Conservation (phyloP, 352 stramenopile species). For the Globisporangium solare region DNA sequence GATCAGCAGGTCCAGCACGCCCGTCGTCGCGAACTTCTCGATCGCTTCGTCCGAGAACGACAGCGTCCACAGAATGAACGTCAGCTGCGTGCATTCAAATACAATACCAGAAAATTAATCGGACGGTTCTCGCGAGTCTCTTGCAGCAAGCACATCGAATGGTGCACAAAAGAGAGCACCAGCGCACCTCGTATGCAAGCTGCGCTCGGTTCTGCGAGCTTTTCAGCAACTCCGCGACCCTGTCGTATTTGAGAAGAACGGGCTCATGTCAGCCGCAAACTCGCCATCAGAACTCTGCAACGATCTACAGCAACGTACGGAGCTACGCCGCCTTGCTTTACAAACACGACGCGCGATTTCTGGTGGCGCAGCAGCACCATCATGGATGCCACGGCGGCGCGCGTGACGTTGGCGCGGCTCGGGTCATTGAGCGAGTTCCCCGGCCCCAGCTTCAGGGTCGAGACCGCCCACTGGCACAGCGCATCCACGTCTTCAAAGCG, state of each 20-base stretch:
- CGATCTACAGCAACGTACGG: slow-evolving; percentile 51
- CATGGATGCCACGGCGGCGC: slow-evolving; percentile 87
- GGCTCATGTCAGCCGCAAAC: slow-evolving; percentile 11
- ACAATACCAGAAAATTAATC: neutral
- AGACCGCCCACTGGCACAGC: slow-evolving; percentile 72
- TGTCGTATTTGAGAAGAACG: neutral
- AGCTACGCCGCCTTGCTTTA: slow-evolving; percentile 86
- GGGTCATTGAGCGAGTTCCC: slow-evolving; percentile 52
- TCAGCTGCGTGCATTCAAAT: slow-evolving; percentile 54
- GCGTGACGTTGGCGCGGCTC: slow-evolving; percentile 68
- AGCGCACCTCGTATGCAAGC: slow-evolving; percentile 91
- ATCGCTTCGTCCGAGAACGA: slow-evolving; percentile 88
- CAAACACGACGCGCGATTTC: slow-evolving; percentile 87
- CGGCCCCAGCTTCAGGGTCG: slow-evolving; percentile 64
- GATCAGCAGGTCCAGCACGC: slow-evolving; percentile 67
- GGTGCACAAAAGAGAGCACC: neutral
- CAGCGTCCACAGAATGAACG: slow-evolving; percentile 96
- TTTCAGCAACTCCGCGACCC: slow-evolving; percentile 68
- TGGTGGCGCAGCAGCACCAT: slow-evolving; percentile 90
- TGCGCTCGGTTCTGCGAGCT: slow-evolving; percentile 87
- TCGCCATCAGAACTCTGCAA: neutral
- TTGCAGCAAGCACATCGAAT: neutral
- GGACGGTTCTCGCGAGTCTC: too few relatives aligned
- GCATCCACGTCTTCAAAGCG: slow-evolving; percentile 77
- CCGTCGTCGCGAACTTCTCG: slow-evolving; percentile 68